These are phyloP conservation scores for Colletotrichum aenigma DNA, from an alignment of 2,329 filamentous ascomycete genomes.

Conservation along the genomic window DNA sequence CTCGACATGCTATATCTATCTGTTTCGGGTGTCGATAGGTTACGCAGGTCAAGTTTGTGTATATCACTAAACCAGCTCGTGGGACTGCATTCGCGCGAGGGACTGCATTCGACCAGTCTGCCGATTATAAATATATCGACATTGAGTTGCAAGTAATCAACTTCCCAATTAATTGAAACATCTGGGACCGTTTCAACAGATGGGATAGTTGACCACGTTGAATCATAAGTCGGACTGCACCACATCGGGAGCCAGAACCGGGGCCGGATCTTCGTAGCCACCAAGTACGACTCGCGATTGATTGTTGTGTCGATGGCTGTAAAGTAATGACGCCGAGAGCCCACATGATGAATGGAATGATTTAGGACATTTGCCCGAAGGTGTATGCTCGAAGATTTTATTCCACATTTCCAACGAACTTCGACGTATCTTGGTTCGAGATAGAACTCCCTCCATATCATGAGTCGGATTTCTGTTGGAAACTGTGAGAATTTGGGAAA, in stretches of 20 bases:
- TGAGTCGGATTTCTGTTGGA: neutral
- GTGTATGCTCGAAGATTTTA: neutral
- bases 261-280: neutral
- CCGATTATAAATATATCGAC: accelerated
- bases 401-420: neutral
- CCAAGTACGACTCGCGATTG: neutral
- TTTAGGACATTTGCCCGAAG: neutral
- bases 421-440: neutral
- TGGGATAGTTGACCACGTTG: too few relatives aligned
- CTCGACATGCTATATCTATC: too few relatives aligned
- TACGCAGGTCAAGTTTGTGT: neutral
- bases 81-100: too few relatives aligned
- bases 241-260: neutral
- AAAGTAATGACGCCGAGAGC: neutral
- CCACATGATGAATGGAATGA: neutral
- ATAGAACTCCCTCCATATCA: neutral
- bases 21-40: neutral
- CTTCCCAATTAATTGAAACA: too few relatives aligned
- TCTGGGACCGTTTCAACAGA: too few relatives aligned
- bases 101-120: too few relatives aligned
- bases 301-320: neutral
- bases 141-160: too few relatives aligned
- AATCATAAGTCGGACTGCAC: neutral
- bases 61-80: neutral
- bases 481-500: neutral